Evolutionary conservation across 2,329 filamentous ascomycete species (phyloP).

Genomic region (Beauveria pseudobassiana): DNA sequence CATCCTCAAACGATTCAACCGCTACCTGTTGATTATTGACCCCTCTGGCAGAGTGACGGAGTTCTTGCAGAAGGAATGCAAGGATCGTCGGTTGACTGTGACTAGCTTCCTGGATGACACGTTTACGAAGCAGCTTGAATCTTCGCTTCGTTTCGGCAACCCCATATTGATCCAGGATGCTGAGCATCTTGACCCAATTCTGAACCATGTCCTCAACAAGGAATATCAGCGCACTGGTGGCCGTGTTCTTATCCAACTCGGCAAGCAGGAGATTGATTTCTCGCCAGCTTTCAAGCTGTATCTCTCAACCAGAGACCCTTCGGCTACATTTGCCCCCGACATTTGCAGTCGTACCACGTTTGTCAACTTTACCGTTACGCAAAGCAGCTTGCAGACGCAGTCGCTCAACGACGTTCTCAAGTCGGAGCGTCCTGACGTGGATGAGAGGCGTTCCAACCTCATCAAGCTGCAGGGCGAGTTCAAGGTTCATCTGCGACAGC

Average conservation of each 20-base stretch:
- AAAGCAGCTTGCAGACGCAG: conserved; percentile 97
- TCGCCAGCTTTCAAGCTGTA: conserved; percentile 94
- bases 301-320: conserved; percentile 90
- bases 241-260: conserved; percentile 94
- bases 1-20: conserved; percentile 93
- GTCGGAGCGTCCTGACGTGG: conserved; percentile 93
- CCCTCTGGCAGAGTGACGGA: conserved; percentile 92
- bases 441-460: conserved; percentile 90
- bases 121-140: conserved; percentile 96
- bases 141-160: conserved; percentile 93
- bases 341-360: conserved; percentile 98
- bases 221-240: conserved; percentile 98
- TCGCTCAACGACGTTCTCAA: conserved; percentile 96
- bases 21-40: conserved; percentile 96
- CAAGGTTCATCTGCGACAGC: conserved; percentile 91
- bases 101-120: conserved; percentile 98
- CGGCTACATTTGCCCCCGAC: conserved; percentile 89
- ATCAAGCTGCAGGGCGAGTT: conserved; percentile 99
- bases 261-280: conserved; percentile 98
- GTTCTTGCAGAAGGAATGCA: conserved; percentile 90
- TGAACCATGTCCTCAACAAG: conserved; percentile 98
- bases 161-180: conserved; percentile 98
- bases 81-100: conserved; percentile 85
- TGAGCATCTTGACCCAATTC: conserved; percentile 90
- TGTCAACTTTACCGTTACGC: conserved; percentile 98